Evolutionary conservation across 495 filamentous ascomycete species (phyloP).

Genomic region (Aspergillus homomorphus): DNA sequence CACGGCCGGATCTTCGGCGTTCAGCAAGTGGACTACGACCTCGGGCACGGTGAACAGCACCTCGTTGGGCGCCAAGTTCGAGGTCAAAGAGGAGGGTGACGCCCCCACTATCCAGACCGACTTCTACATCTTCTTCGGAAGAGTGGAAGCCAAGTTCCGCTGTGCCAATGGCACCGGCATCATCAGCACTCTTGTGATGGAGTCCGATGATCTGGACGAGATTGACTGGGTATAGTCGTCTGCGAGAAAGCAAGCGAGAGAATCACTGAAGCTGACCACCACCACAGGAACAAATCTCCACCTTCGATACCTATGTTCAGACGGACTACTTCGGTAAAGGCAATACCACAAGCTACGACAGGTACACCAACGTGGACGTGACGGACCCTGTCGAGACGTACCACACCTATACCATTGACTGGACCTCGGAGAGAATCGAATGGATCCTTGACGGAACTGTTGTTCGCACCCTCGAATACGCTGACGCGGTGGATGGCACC

Average conservation of each 20-base stretch:
- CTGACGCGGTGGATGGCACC: conserved; percentile 57
- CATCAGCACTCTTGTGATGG: conserved; percentile 74
- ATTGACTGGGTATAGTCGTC: conserved; percentile 82
- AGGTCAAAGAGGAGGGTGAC: conserved; percentile 65
- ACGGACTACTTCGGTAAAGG: conserved; percentile 97
- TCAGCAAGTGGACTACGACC: conserved; percentile 58
- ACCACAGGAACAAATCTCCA: conserved; percentile 24
- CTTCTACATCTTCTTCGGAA: conserved; percentile 78
- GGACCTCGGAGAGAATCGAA: conserved; percentile 66
- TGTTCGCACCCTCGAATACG: conserved; percentile 65
- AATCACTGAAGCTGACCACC: background rate
- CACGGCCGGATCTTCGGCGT: conserved; percentile 46
- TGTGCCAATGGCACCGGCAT: conserved; percentile 71
- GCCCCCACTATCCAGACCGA: conserved; percentile 70
- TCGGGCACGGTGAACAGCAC: conserved; percentile 50
- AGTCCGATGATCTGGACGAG: conserved; percentile 90
- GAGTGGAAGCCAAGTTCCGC: conserved; percentile 67
- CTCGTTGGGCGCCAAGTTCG: conserved; percentile 63
- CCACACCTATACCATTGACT: conserved; percentile 82
- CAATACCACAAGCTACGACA: conserved; percentile 72
- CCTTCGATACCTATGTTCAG: conserved; percentile 56
- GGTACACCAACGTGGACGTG: conserved; percentile 56
- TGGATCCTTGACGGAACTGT: conserved; percentile 76
- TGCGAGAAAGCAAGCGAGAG: too few species aligned
- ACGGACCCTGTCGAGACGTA: conserved; percentile 61